A percentile compares a stretch with the other conserved stretches of the same genome.
phyloP scores from a whole-genome alignment of 768 basidiomycete genomes.

The Collybia sordida region DNA sequence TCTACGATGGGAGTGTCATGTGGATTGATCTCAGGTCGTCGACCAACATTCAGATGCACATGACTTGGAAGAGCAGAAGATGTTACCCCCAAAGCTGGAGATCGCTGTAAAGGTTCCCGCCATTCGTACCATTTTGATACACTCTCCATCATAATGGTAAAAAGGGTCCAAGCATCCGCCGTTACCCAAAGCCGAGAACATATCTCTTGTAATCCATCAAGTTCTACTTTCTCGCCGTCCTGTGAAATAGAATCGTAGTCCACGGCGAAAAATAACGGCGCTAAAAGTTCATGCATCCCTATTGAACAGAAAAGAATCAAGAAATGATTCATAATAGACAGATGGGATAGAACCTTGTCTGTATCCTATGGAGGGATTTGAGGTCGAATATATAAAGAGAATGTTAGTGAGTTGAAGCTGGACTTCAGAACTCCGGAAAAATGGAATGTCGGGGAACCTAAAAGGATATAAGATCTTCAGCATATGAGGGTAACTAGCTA shows the following conservation, averaged over 20 bases:
- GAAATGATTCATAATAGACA: neutral
- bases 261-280: conserved; percentile 79
- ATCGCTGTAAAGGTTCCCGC: conserved; percentile 41
- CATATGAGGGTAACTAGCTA: conserved; percentile 3
- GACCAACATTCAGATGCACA: conserved; percentile 39
- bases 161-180: conserved; percentile 88
- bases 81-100: conserved; percentile 6
- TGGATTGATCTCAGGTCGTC: conserved; percentile 52
- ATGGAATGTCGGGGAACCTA: conserved; percentile 95
- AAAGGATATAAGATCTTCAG: conserved; percentile 6
- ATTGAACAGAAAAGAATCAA: conserved; percentile 1
- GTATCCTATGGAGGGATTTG: conserved; percentile 85
- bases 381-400: conserved; percentile 79
- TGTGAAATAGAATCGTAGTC: conserved; percentile 76
- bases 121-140: conserved; percentile 81
- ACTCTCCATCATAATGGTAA: conserved; percentile 74
- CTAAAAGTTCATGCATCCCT: conserved; percentile 98
- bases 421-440: conserved; percentile 76
- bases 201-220: conserved; percentile 49
- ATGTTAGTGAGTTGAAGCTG: conserved; percentile 84
- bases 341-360: conserved; percentile 58
- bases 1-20: conserved; percentile 85
- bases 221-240: conserved; percentile 19
- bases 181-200: conserved; percentile 71
- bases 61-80: conserved; percentile 40